Conservation (phyloP, 129 eudicot species). For the Lactuca sativa region DNA sequence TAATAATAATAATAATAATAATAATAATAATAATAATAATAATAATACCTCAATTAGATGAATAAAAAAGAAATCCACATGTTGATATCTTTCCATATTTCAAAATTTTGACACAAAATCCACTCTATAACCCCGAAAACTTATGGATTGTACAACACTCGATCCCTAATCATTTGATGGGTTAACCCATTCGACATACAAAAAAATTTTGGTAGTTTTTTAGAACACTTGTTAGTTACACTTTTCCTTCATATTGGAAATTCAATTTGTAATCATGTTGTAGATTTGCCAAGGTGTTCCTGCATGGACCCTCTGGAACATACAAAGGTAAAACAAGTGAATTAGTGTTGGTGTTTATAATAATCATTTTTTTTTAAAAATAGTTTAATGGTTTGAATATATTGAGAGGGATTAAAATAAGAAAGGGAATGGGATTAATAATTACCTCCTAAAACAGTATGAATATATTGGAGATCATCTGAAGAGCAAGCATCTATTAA, state of each 20-base stretch:
- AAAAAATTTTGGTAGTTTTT: slow-evolving; percentile 1
- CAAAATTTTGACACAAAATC: slow-evolving; percentile 2
- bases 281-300: slow-evolving; percentile 71
- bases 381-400: too few species aligned
- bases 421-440: neutral
- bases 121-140: neutral
- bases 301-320: slow-evolving; percentile 92
- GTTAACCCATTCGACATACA: neutral
- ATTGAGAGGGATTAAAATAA: neutral
- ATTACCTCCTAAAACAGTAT: slow-evolving; percentile 87
- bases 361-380: neutral
- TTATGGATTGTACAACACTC: slow-evolving; percentile 2
- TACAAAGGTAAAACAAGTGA: neutral
- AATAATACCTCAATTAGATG: neutral
- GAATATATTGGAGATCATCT: slow-evolving; percentile 84
- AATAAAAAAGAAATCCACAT: slow-evolving; percentile 15
- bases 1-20: too few species aligned
- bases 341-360: neutral
- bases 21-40: too few species aligned
- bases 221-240: slow-evolving; percentile 33
- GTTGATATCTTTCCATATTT: slow-evolving; percentile 9
- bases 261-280: slow-evolving; percentile 73
- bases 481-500: slow-evolving; percentile 83
- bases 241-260: slow-evolving; percentile 90
- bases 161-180: neutral